Base-by-base conservation (phyloP, 345 rosid species). In the Eucalyptus grandis region DNA sequence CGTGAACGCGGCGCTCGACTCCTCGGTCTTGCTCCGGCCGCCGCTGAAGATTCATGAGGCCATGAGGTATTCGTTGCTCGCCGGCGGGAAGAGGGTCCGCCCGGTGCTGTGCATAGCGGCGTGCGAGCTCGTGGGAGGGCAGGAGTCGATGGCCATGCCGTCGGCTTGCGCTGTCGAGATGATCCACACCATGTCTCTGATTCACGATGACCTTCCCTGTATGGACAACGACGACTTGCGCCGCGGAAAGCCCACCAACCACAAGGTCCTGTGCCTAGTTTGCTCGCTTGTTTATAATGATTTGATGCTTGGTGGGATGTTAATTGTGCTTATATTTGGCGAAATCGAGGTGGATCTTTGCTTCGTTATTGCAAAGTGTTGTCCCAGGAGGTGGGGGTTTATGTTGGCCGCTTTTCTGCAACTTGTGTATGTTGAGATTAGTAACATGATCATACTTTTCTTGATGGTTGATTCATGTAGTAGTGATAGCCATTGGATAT, bases 181-280 rank as follows among this genome's bases (percentile, higher is more conserved):
- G 99, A 94, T 97, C 87, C 99, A 97, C 89, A 96, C 99, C 89
- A 98, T 98, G 99, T 98, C 99, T 3, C 91, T 98, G 15, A 97
- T 98, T 85, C 99, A 98, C 80, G 99, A 98, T 87, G 99, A 98
- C 81, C 93, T 98, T 14, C 99, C 99, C 51, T 96, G 98, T 72
- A 98, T 97, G 99, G 99, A 98, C 44, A 95, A 98, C 94, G 99
- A 97, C 90, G 98, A 96, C 82, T 95, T 97, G 90, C 99, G 99
- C 90, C 98, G 99, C 2, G 99, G 99, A 7, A 97, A 97, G 80
- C 97, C 99, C 22, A 97, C 99, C 4, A 98, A 98, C 77, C 99
- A 98, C 91, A 95, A 92, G 87, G 96, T 89, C 50, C 6, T 4
- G 46, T 54, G 87, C 19, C 47, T 46, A 19, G 47, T 40, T 77